phyloP scores from a whole-genome alignment of 805 yeast genomes.

The Kodamaea neixiangensis region DNA sequence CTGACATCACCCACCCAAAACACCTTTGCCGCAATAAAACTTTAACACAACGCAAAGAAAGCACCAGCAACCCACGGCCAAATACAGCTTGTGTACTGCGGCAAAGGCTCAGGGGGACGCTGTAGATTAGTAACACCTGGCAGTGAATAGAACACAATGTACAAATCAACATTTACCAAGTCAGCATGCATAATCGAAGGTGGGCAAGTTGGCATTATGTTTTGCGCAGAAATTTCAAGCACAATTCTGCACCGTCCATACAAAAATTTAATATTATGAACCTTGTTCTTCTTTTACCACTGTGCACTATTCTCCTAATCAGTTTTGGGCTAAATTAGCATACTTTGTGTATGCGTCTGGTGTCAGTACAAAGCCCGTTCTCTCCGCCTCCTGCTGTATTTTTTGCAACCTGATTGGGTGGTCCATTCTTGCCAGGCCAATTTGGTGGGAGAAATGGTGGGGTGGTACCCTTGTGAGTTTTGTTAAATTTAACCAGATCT shows the following conservation, averaged over 20 bases:
- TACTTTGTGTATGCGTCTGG: neutral
- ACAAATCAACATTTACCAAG: neutral
- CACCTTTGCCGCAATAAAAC: no score
- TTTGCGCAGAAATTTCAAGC: neutral
- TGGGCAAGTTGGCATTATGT: neutral
- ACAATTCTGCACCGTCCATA: neutral
- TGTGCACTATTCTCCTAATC: neutral
- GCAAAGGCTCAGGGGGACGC: neutral
- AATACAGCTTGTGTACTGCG: neutral
- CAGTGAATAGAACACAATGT: neutral
- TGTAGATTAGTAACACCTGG: neutral
- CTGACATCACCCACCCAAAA: no score
- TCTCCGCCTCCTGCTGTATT: neutral
- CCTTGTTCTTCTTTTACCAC: neutral
- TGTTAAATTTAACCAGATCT: neutral
- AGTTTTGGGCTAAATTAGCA: neutral
- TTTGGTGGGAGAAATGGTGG: no score
- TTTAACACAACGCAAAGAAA: no score
- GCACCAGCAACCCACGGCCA: no score
- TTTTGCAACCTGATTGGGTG: neutral
- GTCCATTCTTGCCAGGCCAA: neutral
- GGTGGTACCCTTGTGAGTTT: neutral
- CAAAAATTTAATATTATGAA: neutral
- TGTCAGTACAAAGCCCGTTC: neutral
- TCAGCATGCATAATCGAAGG: neutral